Evolutionary conservation across 768 basidiomycete species (phyloP), one percentile per base, ranked within the genome.

Genomic region (Roridomyces roridus): DNA sequence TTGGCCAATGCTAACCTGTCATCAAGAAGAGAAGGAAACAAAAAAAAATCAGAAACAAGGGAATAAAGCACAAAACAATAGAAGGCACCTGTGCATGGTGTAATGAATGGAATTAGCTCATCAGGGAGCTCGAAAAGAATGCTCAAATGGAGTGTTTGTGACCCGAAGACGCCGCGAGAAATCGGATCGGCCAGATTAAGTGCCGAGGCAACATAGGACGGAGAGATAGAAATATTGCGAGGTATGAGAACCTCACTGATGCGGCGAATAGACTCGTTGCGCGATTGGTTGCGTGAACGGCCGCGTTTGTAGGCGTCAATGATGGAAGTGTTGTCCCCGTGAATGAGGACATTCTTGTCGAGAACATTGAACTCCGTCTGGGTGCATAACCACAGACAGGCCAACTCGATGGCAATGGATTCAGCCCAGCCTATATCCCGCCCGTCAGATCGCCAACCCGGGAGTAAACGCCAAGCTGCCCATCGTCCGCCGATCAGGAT

Each of bases 341-440:
- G 55, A 17, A 56, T 48, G 10, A 48, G 10, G 12, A 56, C 26
- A 10, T 51, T 34, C 6, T n/a, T 12, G 29, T 51, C 49, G 18
- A 51, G n/a, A n/a, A n/a, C n/a, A n/a, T n/a, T n/a, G 11, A 42
- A 11, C 12, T 51, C 39, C 9, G 37, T 14, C 29, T 31, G 42
- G 23, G 20, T 21, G 61, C 68, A 46, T n/a, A 46, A 46, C 25
- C 28, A 46, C 25, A 46, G 20, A 26, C 45, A 46, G 17, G 46
- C 57, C 2, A 73, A 51, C 48, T 72, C 67, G 21, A 72, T 48
- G 0, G 66, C 70, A 1, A 69, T 55, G 44, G 66, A 64, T 48
- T 73, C 71, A 1, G 66, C 70, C 72, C 72, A 73, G 6, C 68
- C 70, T 10, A 73, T 73, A 28, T 65, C 58, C 8, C 68, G 41